Evolutionary conservation across 2,329 filamentous ascomycete genomes (phyloP).

Genomic region (Furcasterigmium sp.): DNA sequence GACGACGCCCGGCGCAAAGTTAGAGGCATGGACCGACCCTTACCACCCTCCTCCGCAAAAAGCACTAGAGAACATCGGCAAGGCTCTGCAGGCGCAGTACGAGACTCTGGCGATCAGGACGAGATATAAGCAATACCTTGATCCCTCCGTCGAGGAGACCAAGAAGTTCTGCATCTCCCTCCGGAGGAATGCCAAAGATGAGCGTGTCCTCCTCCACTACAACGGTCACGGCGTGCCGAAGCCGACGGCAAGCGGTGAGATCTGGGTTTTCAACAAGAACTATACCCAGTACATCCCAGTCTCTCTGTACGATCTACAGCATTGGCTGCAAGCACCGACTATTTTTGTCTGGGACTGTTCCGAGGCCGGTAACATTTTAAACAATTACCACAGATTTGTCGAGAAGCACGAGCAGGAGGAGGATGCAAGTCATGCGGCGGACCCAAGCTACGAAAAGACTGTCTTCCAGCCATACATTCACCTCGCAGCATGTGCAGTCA

Average conservation of each 20-base stretch:
- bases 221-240: conserved; percentile 97
- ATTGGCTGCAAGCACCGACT: conserved; percentile 91
- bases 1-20: conserved; percentile 85
- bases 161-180: conserved; percentile 93
- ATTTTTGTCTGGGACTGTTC: conserved; percentile 98
- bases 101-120: conserved; percentile 91
- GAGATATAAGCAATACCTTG: conserved; percentile 95
- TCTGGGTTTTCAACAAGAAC: conserved; percentile 99
- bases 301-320: conserved; percentile 88
- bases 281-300: conserved; percentile 99
- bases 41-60: conserved; percentile 75
- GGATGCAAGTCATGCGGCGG: conserved; percentile 65
- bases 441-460: conserved; percentile 80
- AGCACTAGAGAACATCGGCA: conserved; percentile 89
- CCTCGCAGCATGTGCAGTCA: conserved; percentile 82
- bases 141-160: conserved; percentile 94
- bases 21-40: conserved; percentile 97
- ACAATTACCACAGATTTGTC: conserved; percentile 89
- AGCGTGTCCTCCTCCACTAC: conserved; percentile 95
- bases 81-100: conserved; percentile 92
- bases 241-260: conserved; percentile 90
- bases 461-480: conserved; percentile 71
- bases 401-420: conserved; percentile 94
- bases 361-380: conserved; percentile 90
- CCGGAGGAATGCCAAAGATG: conserved; percentile 88